These are phyloP conservation scores for Ceriops tagal DNA, from an alignment of 345 rosid genomes.

Conservation along the genomic window DNA sequence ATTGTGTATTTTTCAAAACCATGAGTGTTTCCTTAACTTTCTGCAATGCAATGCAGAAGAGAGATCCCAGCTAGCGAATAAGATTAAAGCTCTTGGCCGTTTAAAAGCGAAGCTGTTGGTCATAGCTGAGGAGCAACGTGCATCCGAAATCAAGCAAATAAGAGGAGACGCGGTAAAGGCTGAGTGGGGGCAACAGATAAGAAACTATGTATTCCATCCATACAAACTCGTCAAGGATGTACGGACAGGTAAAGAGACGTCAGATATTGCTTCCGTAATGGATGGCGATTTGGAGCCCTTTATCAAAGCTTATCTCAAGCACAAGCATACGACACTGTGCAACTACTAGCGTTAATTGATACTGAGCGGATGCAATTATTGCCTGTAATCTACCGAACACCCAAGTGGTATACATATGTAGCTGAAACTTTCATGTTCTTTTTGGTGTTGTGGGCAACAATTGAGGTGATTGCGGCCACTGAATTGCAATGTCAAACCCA, in stretches of 20 bases:
- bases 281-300: constrained; percentile 87
- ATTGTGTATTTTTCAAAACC: neutral
- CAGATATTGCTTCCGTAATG: constrained; percentile 84
- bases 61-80: constrained; percentile 84
- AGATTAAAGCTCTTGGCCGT: constrained; percentile 74
- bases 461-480: too few relatives aligned
- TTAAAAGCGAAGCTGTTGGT: constrained; percentile 85
- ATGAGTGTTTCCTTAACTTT: neutral
- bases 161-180: constrained; percentile 95
- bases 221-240: constrained; percentile 94
- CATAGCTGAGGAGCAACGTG: constrained; percentile 88
- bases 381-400: neutral
- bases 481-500: too few relatives aligned
- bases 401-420: too few relatives aligned
- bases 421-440: neutral
- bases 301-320: constrained; percentile 87
- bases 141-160: constrained; percentile 84
- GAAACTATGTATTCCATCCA: constrained; percentile 95
- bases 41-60: constrained; percentile 50
- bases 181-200: constrained; percentile 95
- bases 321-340: constrained; percentile 49
- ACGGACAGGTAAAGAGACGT: constrained; percentile 69
- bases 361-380: neutral
- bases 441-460: neutral
- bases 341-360: neutral